Conservation (phyloP, 139 green algal genomes). For the Coelastrella sp. region DNA sequence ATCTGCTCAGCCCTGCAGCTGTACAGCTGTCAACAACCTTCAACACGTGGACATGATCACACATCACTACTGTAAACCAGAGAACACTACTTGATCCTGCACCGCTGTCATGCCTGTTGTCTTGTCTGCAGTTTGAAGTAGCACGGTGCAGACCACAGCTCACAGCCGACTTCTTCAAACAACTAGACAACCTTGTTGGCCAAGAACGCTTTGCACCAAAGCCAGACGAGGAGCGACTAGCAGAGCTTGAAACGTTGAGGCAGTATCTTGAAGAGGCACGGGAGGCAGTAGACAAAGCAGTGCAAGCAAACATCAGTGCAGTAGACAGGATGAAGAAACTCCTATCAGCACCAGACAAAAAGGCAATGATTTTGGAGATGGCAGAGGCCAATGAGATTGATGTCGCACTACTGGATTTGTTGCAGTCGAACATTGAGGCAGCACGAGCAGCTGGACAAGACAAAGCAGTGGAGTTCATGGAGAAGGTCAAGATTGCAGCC, state of each 20-base stretch:
- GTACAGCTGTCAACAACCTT: background rate
- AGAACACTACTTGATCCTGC: background rate
- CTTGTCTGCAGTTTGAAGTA: constrained; percentile 75
- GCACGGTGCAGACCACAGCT: constrained; percentile 75
- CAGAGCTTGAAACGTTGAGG: constrained; percentile 88
- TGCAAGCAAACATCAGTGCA: constrained; percentile 50
- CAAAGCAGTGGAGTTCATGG: constrained; percentile 80
- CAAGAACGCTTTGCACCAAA: constrained; percentile 53
- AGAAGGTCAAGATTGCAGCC: constrained; percentile 78
- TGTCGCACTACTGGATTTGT: constrained; percentile 75
- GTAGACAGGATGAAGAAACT: constrained; percentile 81
- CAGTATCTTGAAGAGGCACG: constrained; percentile 78
- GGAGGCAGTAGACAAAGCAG: constrained; percentile 77
- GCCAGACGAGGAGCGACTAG: constrained; percentile 68
- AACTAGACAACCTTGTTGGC: constrained; percentile 65
- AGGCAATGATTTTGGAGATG: constrained; percentile 82
- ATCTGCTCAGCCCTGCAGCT: too few species aligned
- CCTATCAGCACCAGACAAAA: constrained; percentile 79
- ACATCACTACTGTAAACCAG: too few species aligned
- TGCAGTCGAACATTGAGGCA: constrained; percentile 87
- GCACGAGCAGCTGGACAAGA: constrained; percentile 73
- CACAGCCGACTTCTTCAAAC: constrained; percentile 75
- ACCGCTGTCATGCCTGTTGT: background rate
- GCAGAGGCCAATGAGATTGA: constrained; percentile 55
- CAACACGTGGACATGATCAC: too few species aligned